Evolutionary conservation across 2,329 filamentous ascomycete genomes (phyloP).

Genomic region (Ciborinia camelliae): DNA sequence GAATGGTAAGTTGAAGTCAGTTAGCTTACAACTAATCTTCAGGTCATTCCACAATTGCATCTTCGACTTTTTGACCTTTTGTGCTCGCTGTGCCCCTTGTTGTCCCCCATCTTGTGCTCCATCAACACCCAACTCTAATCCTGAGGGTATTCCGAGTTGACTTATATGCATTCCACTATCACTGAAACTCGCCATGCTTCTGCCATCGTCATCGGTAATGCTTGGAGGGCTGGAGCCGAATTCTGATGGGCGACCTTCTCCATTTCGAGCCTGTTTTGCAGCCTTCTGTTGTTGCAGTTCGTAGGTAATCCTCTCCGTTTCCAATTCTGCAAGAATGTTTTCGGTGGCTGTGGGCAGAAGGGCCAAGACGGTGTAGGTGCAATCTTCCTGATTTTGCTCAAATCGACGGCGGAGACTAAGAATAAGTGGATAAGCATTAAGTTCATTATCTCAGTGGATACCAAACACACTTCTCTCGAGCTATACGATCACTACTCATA

Average conservation of each 20-base stretch:
- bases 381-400: slow-evolving; percentile 98
- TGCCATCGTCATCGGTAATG: slow-evolving; percentile 76
- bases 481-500: slow-evolving; percentile 93
- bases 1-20: slow-evolving; percentile 21
- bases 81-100: slow-evolving; percentile 43
- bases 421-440: slow-evolving; percentile 23
- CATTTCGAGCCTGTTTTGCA: slow-evolving; percentile 61
- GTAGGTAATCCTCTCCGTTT: slow-evolving; percentile 88
- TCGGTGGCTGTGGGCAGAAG: slow-evolving; percentile 88
- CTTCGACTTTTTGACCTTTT: slow-evolving; percentile 71
- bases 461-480: slow-evolving; percentile 81
- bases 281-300: slow-evolving; percentile 93
- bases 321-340: slow-evolving; percentile 81
- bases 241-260: slow-evolving; percentile 47
- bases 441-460: neutral
- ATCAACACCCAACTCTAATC: slow-evolving; percentile 43
- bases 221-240: slow-evolving; percentile 50
- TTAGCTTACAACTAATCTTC: slow-evolving; percentile 80
- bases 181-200: slow-evolving; percentile 72
- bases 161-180: slow-evolving; percentile 82
- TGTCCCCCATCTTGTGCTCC: slow-evolving; percentile 43
- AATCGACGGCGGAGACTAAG: slow-evolving; percentile 85
- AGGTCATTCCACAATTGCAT: slow-evolving; percentile 95
- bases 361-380: slow-evolving; percentile 95
- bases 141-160: slow-evolving; percentile 60